Evolutionary conservation across 768 basidiomycete genomes (phyloP).

Genomic region (Suillus occidentalis): DNA sequence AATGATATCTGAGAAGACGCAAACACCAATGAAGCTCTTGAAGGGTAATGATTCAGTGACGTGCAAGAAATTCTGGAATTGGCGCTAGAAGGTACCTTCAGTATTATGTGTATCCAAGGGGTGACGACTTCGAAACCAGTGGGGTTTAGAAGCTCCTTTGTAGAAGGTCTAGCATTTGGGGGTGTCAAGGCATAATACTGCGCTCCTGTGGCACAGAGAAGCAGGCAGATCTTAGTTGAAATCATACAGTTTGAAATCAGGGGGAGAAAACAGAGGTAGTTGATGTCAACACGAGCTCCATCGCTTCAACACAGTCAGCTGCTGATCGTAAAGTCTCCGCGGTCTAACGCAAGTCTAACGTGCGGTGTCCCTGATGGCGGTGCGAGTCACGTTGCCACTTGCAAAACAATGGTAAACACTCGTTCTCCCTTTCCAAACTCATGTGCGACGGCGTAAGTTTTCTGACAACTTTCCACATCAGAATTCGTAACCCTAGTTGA

Average conservation of each 20-base stretch:
- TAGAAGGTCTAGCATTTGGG: background rate
- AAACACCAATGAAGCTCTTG: background rate
- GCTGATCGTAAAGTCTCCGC: no score
- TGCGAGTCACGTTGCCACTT: no score
- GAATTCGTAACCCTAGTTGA: background rate
- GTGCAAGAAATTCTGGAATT: background rate
- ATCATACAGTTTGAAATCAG: background rate
- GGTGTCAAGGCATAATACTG: constrained; percentile 5
- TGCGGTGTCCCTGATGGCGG: no score
- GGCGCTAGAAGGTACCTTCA: background rate
- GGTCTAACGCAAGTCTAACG: no score
- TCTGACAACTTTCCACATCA: background rate
- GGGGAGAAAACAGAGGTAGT: background rate
- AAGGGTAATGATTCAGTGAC: background rate
- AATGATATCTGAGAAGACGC: background rate
- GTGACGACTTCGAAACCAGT: background rate
- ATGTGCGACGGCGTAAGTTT: background rate
- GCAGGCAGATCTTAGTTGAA: constrained; percentile 2
- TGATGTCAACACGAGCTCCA: background rate
- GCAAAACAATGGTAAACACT: background rate
- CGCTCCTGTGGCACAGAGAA: constrained; percentile 1
- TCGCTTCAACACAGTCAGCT: background rate
- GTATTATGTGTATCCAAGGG: background rate
- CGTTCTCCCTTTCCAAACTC: no score
- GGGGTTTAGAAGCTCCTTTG: constrained; percentile 3